These are phyloP conservation scores for Cryptococcus amylolentus DNA, from an alignment of 1,284 basidiomycete species.

Conservation along the genomic window DNA sequence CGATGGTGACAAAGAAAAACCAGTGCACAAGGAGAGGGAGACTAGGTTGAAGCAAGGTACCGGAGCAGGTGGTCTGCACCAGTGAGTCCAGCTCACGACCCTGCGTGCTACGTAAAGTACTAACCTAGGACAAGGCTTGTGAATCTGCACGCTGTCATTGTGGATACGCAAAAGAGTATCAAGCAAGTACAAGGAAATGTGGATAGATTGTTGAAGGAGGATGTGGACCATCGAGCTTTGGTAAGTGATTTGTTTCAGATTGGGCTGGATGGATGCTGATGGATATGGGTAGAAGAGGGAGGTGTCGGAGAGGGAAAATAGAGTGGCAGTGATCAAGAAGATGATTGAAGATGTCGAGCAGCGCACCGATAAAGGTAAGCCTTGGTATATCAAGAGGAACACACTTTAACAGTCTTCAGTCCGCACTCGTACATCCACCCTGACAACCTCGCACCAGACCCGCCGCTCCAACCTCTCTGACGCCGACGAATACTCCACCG, in stretches of 20 bases:
- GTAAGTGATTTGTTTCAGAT: slow-evolving; percentile 27
- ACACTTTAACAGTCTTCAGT: not conserved
- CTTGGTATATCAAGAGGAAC: too few species aligned
- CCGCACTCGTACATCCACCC: not conserved
- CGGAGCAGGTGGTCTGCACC: slow-evolving; percentile 41
- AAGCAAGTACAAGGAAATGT: slow-evolving; percentile 58
- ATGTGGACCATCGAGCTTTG: slow-evolving; percentile 54
- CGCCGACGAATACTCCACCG: slow-evolving; percentile 11
- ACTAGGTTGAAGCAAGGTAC: slow-evolving; percentile 48
- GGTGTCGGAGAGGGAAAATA: slow-evolving; percentile 30
- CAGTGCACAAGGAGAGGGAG: slow-evolving; percentile 41
- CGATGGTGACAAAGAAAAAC: slow-evolving; percentile 3
- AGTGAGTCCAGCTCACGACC: slow-evolving; percentile 28
- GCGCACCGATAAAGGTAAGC: slow-evolving; percentile 28
- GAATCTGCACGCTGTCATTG: slow-evolving; percentile 63
- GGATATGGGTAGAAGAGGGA: slow-evolving; percentile 49
- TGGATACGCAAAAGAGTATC: slow-evolving; percentile 64
- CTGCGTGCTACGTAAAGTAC: not conserved
- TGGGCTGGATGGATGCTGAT: slow-evolving; percentile 7
- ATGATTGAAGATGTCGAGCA: slow-evolving; percentile 13
- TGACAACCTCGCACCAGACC: not conserved
- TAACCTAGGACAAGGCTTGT: slow-evolving; percentile 56
- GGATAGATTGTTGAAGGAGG: slow-evolving; percentile 55
- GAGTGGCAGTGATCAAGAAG: slow-evolving; percentile 16
- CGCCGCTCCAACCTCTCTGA: slow-evolving; percentile 26